Base-by-base conservation (phyloP, 2,329 filamentous ascomycete genomes). In the Ophiostoma fasciatum region DNA sequence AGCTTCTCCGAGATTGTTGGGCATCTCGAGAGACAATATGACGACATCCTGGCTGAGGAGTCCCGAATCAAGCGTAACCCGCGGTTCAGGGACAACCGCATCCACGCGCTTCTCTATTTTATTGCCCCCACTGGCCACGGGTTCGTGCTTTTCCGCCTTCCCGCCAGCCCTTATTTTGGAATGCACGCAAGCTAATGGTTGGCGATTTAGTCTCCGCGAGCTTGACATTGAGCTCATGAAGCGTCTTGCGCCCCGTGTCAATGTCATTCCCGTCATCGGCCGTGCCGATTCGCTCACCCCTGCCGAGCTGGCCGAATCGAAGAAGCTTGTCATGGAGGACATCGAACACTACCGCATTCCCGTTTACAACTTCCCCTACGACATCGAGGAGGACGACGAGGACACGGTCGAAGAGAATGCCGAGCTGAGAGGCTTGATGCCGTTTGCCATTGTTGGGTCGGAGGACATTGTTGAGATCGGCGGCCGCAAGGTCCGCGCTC, bases 51-150 rank as follows among this genome's bases (percentile, higher is more conserved):
- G 51, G 88, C 90, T 44, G 88, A 96, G 67, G 90, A 98, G 68
- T 96, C 90, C 53, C 84, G 90, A 69, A 98, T 98, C 72, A 98
- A 98, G 82, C 90, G 90, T 85, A 98, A 98, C 69, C 90, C 90
- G 51, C 79, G 90, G 55, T 98, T 98, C 80, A 80, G 90, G 56
- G 90, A 98, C 66, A 96, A 98, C 68, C 83, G 90, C 66, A 84
- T 98, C 33, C 90, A 98, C 57, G 90, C 87, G 49, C 77, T 98
- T 59, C 78, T 98, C 52, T 98, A 98, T 73, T 98, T 98, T 62
- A 96, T 98, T 69, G 93, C 90, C 47, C 90, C 90, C 32, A 98
- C 90, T 43, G 90, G 90, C 52, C 85, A 94, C 60, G 87, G 81
- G 81, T 85, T 68, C 54, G 74, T 58, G 23, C 23, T 12, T 27